Evolutionary conservation across 2,329 filamentous ascomycete species (phyloP).

Genomic region (Aspergillus sp.): DNA sequence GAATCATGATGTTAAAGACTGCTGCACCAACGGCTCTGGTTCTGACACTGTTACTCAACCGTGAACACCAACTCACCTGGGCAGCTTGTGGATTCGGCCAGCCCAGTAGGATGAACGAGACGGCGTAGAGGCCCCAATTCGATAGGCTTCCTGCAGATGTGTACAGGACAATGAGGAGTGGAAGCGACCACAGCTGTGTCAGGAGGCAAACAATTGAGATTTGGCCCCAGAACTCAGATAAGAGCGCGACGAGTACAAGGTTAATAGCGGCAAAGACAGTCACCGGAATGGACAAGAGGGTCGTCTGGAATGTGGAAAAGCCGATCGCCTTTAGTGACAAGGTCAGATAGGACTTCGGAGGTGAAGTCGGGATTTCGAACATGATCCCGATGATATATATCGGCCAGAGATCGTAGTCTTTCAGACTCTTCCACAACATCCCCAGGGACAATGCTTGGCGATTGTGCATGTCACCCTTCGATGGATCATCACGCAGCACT

Average conservation of each 20-base stretch:
- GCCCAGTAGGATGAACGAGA: conserved; percentile 50
- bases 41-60: conserved; percentile 39
- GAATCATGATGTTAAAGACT: conserved; percentile 45
- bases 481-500: conserved; percentile 49
- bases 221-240: conserved; percentile 51
- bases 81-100: conserved; percentile 17
- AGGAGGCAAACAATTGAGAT: conserved; percentile 53
- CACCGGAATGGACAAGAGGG: conserved; percentile 62
- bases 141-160: conserved; percentile 44
- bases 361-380: conserved; percentile 56
- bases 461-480: conserved; percentile 41
- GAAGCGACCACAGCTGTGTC: conserved; percentile 54
- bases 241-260: conserved; percentile 40
- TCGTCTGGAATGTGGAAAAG: conserved; percentile 52
- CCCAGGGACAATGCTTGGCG: conserved; percentile 36
- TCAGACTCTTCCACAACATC: conserved; percentile 49
- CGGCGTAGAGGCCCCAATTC: conserved; percentile 53
- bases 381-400: conserved; percentile 55
- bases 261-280: conserved; percentile 56
- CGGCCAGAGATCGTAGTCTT: conserved; percentile 50
- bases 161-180: conserved; percentile 50
- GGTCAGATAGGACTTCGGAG: conserved; percentile 12
- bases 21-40: conserved; percentile 40
- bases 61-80: conserved; percentile 30
- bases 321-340: conserved; percentile 52